Base-by-base conservation (phyloP, 768 basidiomycete species). In the Boletus pseudo-olivaceus region DNA sequence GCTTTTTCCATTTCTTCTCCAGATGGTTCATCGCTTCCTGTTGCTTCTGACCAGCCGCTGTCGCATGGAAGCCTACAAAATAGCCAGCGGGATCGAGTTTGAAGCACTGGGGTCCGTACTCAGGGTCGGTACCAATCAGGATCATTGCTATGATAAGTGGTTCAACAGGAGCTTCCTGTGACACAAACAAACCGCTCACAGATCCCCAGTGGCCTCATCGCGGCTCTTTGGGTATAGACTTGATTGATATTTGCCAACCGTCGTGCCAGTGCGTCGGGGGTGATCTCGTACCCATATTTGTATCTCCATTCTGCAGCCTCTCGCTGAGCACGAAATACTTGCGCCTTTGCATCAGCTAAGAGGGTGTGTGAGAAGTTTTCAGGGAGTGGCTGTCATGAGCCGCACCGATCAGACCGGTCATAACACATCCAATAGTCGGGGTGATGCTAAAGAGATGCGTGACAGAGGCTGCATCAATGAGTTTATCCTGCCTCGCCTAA, bases 81-180 rank as follows among this genome's bases (percentile, higher is more conserved):
- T 97, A 98, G 5, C 97, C 97, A 3, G 97, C 97, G 11, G 97
- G 97, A 68, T 99, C 97, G 49, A 98, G 86, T 74, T 97, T 98
- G 81, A 98, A 98, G 64, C 88, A 82, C 69, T 98, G 96, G n/a
- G 97, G 96, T 5, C 96, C 96, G 49, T 81, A 79, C 68, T 95
- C 91, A 9, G 87, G 79, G 72, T 98, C 97, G 55, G 87, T 79
- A 4, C 97, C 97, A 65, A 98, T 94, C 64, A 98, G 73, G 57
- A 98, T 88, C 93, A 96, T 98, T 5, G 93, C 96, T 98, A 57
- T 54, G 11, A 33, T 4, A 1, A 14, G 19, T 41, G 32, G 20
- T 47, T 63, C n/a, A 59, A 34, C 47, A 49, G 19, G 14, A 14
- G 29, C 27, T 17, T 38, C 34, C 5, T 15, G 40, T 10, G 17